Conservation (phyloP, 495 filamentous ascomycete species). For the Astrothelium macrocarpum region DNA sequence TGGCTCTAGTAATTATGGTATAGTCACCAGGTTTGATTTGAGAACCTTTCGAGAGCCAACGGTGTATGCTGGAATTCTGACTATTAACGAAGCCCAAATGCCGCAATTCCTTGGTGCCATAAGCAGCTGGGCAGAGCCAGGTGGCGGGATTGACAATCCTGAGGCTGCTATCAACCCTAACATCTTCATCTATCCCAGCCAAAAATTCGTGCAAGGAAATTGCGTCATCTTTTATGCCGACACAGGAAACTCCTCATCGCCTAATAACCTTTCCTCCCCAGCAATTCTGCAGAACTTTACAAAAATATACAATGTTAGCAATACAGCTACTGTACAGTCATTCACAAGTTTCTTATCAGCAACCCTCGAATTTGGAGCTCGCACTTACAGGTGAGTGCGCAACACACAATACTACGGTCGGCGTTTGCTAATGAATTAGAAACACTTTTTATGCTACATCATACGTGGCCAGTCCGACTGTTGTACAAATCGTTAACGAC, state of each 20-base stretch:
- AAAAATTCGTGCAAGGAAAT: background rate
- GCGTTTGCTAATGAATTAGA: background rate
- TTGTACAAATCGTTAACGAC: background rate
- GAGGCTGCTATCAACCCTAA: background rate
- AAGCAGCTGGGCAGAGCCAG: background rate
- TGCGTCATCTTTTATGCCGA: background rate
- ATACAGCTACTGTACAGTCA: background rate
- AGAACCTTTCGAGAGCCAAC: background rate
- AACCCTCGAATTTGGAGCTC: background rate
- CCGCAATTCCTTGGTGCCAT: background rate
- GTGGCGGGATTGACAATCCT: background rate
- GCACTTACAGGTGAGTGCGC: background rate
- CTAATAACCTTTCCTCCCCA: background rate
- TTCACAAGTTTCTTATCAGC: background rate
- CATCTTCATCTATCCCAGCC: background rate
- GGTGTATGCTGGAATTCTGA: background rate
- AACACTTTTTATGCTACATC: background rate
- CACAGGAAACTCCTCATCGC: background rate
- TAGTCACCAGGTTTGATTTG: constrained; percentile 31
- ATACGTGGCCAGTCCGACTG: background rate
- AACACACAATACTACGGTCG: background rate
- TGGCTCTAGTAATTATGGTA: constrained; percentile 31
- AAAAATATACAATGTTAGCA: background rate
- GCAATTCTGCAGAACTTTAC: constrained; percentile 38
- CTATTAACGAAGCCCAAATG: background rate